Percentiles rank a stretch among this genome's conserved stretches.
phyloP scores from a whole-genome alignment of 2,329 filamentous ascomycete genomes.

The Orbilia ellipsospora region DNA sequence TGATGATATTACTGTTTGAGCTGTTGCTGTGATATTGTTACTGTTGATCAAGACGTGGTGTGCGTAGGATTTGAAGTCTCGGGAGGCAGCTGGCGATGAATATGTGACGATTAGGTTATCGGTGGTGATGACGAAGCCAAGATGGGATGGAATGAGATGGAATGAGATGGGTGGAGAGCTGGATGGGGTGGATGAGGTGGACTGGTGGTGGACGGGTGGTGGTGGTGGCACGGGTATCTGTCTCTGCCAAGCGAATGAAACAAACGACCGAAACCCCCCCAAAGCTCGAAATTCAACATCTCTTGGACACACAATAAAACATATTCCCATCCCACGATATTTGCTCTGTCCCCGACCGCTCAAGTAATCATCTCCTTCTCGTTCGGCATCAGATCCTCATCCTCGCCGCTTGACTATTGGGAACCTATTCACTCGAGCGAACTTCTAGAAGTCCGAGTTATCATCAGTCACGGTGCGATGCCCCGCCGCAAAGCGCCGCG shows the following conservation, averaged over 20 bases:
- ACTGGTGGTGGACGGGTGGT: no score
- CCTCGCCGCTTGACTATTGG: background rate
- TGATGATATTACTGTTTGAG: no score
- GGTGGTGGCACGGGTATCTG: no score
- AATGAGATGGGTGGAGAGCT: slow-evolving; percentile 30
- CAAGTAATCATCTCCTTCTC: slow-evolving; percentile 66
- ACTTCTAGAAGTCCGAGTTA: no score
- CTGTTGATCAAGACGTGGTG: no score
- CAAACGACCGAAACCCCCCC: slow-evolving; percentile 1
- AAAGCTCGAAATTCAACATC: background rate
- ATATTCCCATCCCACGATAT: background rate
- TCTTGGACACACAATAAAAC: slow-evolving; percentile 3
- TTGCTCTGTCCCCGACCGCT: background rate
- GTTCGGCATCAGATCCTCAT: slow-evolving; percentile 60
- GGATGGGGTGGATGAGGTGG: no score
- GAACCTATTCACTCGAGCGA: no score
- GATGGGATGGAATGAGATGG: slow-evolving; percentile 28
- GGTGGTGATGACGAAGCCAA: slow-evolving; percentile 31
- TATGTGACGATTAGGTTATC: slow-evolving; percentile 34
- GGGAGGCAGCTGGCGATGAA: background rate
- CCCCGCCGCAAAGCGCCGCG: slow-evolving; percentile 37
- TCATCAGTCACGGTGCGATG: slow-evolving; percentile 8
- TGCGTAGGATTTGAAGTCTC: background rate
- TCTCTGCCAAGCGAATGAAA: background rate
- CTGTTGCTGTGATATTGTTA: no score